These are phyloP conservation scores for Xylariaceae sp. DNA, from an alignment of 2,329 filamentous ascomycete genomes.

Conservation along the genomic window DNA sequence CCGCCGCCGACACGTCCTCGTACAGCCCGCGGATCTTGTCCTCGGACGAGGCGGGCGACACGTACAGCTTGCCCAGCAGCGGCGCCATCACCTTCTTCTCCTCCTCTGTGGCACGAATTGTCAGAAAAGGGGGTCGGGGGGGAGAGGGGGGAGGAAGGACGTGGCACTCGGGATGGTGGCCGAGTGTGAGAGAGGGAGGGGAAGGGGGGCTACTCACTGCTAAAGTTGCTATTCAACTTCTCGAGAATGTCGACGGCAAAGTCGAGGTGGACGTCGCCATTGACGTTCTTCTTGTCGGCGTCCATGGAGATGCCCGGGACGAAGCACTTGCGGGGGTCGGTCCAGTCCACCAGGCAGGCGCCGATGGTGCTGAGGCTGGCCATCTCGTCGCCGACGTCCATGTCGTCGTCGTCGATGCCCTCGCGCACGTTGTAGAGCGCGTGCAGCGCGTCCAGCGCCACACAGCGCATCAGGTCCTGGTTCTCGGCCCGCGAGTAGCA, in stretches of 20 bases:
- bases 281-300: slow-evolving; percentile 54
- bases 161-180: no score
- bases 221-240: slow-evolving; percentile 57
- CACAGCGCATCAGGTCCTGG: slow-evolving; percentile 68
- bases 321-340: slow-evolving; percentile 76
- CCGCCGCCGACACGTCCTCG: slow-evolving; percentile 50
- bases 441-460: slow-evolving; percentile 68
- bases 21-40: slow-evolving; percentile 52
- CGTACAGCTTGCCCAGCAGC: slow-evolving; percentile 74
- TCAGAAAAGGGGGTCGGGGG: slow-evolving; percentile 18
- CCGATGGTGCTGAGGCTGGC: slow-evolving; percentile 71
- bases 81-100: slow-evolving; percentile 76
- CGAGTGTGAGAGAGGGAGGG: no score
- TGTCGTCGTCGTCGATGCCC: slow-evolving; percentile 65
- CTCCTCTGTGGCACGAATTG: slow-evolving; percentile 49
- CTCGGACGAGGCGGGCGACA: slow-evolving; percentile 59
- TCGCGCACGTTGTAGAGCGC: slow-evolving; percentile 67
- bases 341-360: slow-evolving; percentile 87
- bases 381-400: slow-evolving; percentile 69
- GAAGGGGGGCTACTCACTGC: no score
- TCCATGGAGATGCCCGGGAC: slow-evolving; percentile 43
- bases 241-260: slow-evolving; percentile 73
- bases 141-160: neutral
- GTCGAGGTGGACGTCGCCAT: slow-evolving; percentile 72
- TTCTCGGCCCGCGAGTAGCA: slow-evolving; percentile 80